Base-by-base conservation (phyloP, 2,329 filamentous ascomycete genomes). In the Fusarium multiceps region DNA sequence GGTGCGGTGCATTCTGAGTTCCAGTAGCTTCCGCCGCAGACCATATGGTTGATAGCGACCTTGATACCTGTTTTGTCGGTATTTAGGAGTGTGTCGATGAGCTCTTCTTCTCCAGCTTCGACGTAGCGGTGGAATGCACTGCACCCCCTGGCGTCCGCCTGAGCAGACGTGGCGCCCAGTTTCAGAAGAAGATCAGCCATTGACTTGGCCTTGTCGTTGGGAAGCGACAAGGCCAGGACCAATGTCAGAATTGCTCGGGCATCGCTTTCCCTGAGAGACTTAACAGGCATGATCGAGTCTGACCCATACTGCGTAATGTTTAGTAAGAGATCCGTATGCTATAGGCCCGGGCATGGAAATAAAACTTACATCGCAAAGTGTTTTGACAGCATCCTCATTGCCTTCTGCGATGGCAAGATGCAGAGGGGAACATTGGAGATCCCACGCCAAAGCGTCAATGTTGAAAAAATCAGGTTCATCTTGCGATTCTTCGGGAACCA, bases 391-490 rank as follows among this genome's bases (percentile, higher is more conserved):
- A 6, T 91, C 86, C 27, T 87, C 82, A 69, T 95, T 90, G 0
- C 92, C 93, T 63, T 88, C 87, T 3, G 92, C 78, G 64, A 97
- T 93, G 10, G 93, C 93, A 28, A 94, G 85, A 77, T 97, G 93
- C 7, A 97, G 83, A 3, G 93, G 89, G 14, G 91, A 92, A 60
- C 89, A 88, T 7, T 90, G 88, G 7, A 85, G 87, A 72, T 97
- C 93, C 93, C 93, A 97, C 2, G 92, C 88, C n/a, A 92, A 76
- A 2, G 91, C 87, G 69, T 97, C 90, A 63, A 94, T 85, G 70
- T 96, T 89, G 77, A 92, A 95, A 55, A 94, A 87, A 78, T 97
- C 93, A 1, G 93, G 92, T 21, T 92, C 91, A 12, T 90, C 85
- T 3, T 88, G 84, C 10, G 74, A 74, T 9, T 89, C 87, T 8